Evolutionary conservation across 805 yeast genomes (phyloP).

Genomic region (Candida endomychidarum): DNA sequence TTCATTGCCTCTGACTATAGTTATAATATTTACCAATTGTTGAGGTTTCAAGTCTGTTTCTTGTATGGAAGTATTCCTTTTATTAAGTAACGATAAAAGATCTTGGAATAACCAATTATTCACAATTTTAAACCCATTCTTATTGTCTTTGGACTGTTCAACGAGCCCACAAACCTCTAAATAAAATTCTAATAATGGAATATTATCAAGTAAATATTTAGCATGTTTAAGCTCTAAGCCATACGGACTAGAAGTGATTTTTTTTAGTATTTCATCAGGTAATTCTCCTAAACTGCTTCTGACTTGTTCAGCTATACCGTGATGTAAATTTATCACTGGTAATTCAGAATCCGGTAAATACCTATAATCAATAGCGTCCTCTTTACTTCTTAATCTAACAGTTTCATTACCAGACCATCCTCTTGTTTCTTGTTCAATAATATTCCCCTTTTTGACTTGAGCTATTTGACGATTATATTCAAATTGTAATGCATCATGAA

Average conservation of each 20-base stretch:
- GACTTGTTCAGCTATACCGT: slow-evolving; percentile 43
- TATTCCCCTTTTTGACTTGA: slow-evolving; percentile 32
- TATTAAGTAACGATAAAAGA: slow-evolving; percentile 65
- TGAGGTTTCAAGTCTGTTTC: slow-evolving; percentile 30
- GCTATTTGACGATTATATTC: slow-evolving; percentile 73
- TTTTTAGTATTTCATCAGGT: slow-evolving; percentile 58
- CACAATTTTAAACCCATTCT: slow-evolving; percentile 45
- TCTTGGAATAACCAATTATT: slow-evolving; percentile 86
- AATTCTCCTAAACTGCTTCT: slow-evolving; percentile 48
- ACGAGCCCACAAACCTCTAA: slow-evolving; percentile 33
- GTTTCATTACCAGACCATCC: slow-evolving; percentile 89
- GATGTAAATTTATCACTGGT: slow-evolving; percentile 53
- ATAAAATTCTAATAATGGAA: slow-evolving; percentile 53
- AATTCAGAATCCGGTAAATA: slow-evolving; percentile 95
- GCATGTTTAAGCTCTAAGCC: slow-evolving; percentile 72
- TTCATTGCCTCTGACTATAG: slow-evolving; percentile 42
- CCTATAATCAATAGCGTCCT: slow-evolving; percentile 80
- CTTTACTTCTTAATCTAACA: slow-evolving; percentile 68
- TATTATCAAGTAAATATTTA: slow-evolving; percentile 56
- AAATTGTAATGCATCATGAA: slow-evolving; percentile 66
- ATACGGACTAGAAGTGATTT: slow-evolving; percentile 42
- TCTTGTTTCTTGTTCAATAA: slow-evolving; percentile 64
- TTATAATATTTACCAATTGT: slow-evolving; percentile 55
- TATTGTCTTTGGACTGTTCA: slow-evolving; percentile 23
- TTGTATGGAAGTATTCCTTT: slow-evolving; percentile 41